A percentile compares a stretch with the other conserved stretches of the same genome.
These are phyloP conservation scores for Alternaria brassicicola DNA, from an alignment of 2,329 filamentous ascomycete species.

Conservation along the genomic window DNA sequence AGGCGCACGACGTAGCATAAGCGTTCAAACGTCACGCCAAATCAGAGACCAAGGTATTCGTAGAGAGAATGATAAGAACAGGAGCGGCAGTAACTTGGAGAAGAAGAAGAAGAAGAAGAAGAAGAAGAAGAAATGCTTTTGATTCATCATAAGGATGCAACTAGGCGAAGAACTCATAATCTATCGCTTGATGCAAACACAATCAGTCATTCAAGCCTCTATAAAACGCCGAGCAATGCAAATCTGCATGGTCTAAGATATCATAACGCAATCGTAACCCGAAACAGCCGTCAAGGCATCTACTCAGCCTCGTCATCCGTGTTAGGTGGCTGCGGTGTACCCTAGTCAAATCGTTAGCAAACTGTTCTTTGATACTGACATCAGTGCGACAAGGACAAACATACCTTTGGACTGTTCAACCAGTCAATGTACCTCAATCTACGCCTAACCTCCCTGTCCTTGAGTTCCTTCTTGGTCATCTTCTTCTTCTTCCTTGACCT, in stretches of 20 bases:
- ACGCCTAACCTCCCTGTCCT: slow-evolving; percentile 88
- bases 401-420: slow-evolving; percentile 72
- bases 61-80: neutral
- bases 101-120: too few species aligned
- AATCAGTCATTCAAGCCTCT: slow-evolving; percentile 18
- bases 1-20: neutral
- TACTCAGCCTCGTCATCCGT: slow-evolving; percentile 51
- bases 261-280: slow-evolving; percentile 12
- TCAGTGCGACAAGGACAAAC: slow-evolving; percentile 1
- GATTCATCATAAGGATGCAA: slow-evolving; percentile 13
- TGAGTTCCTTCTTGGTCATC: slow-evolving; percentile 94
- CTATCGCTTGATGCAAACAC: slow-evolving; percentile 16
- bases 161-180: slow-evolving; percentile 13
- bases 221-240: slow-evolving; percentile 32
- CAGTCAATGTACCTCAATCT: slow-evolving; percentile 80
- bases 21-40: neutral
- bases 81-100: neutral
- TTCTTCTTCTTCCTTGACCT: slow-evolving; percentile 95
- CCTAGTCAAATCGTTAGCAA: slow-evolving; percentile 38
- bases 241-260: slow-evolving; percentile 21
- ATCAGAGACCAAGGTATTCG: neutral
- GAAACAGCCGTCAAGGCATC: slow-evolving; percentile 17
- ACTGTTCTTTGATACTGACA: neutral
- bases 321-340: slow-evolving; percentile 49
- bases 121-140: slow-evolving; percentile 16